phyloP scores from a whole-genome alignment of 441 rosid species.

The Breynia disticha region DNA sequence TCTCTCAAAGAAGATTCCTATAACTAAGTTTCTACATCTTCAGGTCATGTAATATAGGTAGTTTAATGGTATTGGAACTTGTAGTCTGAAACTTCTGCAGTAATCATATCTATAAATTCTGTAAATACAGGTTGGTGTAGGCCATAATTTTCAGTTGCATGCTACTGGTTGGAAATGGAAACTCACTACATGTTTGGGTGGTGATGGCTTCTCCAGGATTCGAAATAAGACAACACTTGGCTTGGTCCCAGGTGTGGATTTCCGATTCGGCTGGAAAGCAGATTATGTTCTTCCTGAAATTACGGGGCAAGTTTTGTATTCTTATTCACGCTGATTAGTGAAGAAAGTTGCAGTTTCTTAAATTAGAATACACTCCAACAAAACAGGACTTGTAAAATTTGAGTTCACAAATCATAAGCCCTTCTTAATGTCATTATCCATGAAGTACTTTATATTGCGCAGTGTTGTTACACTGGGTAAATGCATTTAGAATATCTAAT shows the following conservation, averaged over 20 bases:
- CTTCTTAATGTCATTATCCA: not conserved
- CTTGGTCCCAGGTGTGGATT: constrained; percentile 72
- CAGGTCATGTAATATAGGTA: constrained; percentile 36
- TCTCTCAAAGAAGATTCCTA: constrained; percentile 76
- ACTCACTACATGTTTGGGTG: constrained; percentile 77
- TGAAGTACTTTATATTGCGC: not conserved
- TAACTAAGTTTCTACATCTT: constrained; percentile 72
- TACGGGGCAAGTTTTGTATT: constrained; percentile 54
- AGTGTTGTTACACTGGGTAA: no score
- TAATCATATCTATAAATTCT: constrained; percentile 5
- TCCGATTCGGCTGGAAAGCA: constrained; percentile 88
- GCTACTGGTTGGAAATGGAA: constrained; percentile 94
- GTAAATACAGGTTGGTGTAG: constrained; percentile 60
- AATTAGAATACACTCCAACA: not conserved
- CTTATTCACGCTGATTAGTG: constrained; percentile 7
- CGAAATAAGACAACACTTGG: constrained; percentile 75
- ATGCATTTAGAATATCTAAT: not conserved
- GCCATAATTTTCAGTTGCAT: constrained; percentile 68
- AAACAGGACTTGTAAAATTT: not conserved
- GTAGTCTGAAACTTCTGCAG: not conserved
- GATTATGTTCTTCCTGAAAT: constrained; percentile 83
- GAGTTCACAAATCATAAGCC: not conserved
- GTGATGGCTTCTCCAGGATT: constrained; percentile 69
- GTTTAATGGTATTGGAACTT: not conserved
- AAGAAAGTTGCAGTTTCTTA: constrained; percentile 1